Conservation (phyloP, 1,139 yeast species). For the Suzukiozyma palmioleophila region DNA sequence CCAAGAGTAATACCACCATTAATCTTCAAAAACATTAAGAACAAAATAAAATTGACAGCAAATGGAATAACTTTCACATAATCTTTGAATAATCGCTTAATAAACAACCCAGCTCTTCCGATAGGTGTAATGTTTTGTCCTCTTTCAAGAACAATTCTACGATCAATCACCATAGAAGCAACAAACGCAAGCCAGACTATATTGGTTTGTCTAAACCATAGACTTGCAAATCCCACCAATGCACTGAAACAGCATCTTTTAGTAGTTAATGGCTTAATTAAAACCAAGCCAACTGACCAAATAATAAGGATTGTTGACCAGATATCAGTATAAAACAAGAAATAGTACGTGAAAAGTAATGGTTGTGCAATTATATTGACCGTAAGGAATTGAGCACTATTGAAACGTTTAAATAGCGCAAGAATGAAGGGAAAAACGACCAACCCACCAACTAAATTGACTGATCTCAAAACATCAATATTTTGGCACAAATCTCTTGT, state of each 20-base stretch:
- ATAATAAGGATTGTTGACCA: slow-evolving; percentile 79
- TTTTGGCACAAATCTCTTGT: slow-evolving; percentile 24
- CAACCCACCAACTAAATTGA: slow-evolving; percentile 63
- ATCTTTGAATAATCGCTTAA: slow-evolving; percentile 18
- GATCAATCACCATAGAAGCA: slow-evolving; percentile 52
- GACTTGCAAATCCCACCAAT: slow-evolving; percentile 49
- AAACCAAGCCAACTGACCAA: slow-evolving; percentile 35
- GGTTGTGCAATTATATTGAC: slow-evolving; percentile 60
- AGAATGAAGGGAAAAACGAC: slow-evolving; percentile 45
- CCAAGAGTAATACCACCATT: slow-evolving; percentile 86
- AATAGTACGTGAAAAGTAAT: slow-evolving; percentile 64
- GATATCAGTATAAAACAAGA: slow-evolving; percentile 85
- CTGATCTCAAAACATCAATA: slow-evolving; percentile 46
- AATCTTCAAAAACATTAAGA: slow-evolving; percentile 50
- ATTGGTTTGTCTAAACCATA: slow-evolving; percentile 86
- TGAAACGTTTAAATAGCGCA: slow-evolving; percentile 19
- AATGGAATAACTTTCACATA: slow-evolving; percentile 46
- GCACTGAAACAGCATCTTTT: slow-evolving; percentile 29
- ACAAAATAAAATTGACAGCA: slow-evolving; percentile 44
- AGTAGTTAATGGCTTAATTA: slow-evolving; percentile 15
- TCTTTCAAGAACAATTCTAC: slow-evolving; percentile 19
- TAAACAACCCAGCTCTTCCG: slow-evolving; percentile 13
- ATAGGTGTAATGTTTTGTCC: slow-evolving; percentile 6
- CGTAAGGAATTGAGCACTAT: slow-evolving; percentile 38
- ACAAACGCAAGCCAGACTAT: slow-evolving; percentile 77